These are phyloP conservation scores for Pseudogymnoascus sp. DNA, from an alignment of 2,329 filamentous ascomycete genomes.

Conservation along the genomic window DNA sequence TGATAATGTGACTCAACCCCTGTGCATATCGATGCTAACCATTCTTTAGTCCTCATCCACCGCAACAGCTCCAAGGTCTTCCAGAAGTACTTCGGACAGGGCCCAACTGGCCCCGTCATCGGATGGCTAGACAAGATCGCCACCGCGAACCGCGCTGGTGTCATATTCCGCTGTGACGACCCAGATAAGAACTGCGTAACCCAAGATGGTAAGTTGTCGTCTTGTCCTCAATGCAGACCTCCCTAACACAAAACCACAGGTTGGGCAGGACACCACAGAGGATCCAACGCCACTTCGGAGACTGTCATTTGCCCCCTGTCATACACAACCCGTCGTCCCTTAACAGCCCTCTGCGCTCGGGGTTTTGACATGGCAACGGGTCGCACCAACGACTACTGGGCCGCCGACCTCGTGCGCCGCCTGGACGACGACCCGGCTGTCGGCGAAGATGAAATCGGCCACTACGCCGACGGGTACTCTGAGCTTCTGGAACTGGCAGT, in stretches of 20 bases:
- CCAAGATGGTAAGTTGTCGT: constrained; percentile 35
- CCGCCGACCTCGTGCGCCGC: constrained; percentile 60
- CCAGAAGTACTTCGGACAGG: constrained; percentile 60
- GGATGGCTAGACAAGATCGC: constrained; percentile 58
- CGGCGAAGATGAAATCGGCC: constrained; percentile 53
- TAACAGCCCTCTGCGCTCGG: constrained; percentile 53
- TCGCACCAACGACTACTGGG: constrained; percentile 57
- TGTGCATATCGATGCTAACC: not conserved
- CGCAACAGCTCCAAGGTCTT: constrained; percentile 54
- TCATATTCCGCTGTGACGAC: constrained; percentile 63
- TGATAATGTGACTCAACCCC: constrained; percentile 1
- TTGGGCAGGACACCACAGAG: constrained; percentile 64
- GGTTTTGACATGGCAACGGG: constrained; percentile 56
- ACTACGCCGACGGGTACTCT: constrained; percentile 54
- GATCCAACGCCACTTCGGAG: constrained; percentile 55
- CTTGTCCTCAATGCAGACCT: not conserved
- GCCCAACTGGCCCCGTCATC: constrained; percentile 49
- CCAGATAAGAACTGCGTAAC: constrained; percentile 56
- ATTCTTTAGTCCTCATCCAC: constrained; percentile 39
- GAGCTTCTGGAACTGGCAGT: constrained; percentile 48
- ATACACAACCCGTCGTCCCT: constrained; percentile 49
- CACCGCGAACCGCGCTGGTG: constrained; percentile 48
- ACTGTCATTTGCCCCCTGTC: constrained; percentile 64
- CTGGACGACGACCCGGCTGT: constrained; percentile 57
- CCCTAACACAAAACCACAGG: constrained; percentile 32